These are phyloP conservation scores for Adiantum capillusveneris DNA, from an alignment of 75 land plant genomes.

Conservation along the genomic window DNA sequence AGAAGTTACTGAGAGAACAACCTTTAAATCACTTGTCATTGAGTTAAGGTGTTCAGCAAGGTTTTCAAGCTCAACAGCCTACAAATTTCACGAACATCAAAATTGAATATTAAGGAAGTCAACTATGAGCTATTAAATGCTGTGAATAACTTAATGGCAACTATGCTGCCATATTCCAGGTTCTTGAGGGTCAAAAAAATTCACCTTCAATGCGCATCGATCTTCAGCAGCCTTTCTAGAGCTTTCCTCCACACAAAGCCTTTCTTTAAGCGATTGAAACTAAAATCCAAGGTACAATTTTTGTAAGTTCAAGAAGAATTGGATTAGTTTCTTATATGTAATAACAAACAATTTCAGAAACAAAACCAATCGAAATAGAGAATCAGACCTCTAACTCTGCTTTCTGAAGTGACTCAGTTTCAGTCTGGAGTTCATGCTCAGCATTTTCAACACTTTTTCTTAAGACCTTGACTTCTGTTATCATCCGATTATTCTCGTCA, in stretches of 20 bases:
- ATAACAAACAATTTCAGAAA: no score
- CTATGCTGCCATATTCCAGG: no score
- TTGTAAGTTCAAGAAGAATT: no score
- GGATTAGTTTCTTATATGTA: no score
- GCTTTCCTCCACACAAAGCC: conserved; percentile 17
- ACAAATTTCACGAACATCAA: not conserved
- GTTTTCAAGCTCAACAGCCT: conserved; percentile 15
- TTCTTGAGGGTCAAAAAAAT: no score
- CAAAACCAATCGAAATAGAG: no score
- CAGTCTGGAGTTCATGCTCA: conserved; percentile 16
- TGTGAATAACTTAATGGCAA: no score
- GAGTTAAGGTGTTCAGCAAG: conserved; percentile 10
- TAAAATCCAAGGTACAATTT: no score
- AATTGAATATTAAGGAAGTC: no score
- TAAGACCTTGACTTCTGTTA: conserved; percentile 8
- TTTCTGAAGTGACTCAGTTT: conserved; percentile 14
- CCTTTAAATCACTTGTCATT: conserved; percentile 16
- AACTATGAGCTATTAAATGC: no score
- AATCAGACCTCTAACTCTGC: conserved; percentile 20
- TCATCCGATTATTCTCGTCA: conserved; percentile 23
- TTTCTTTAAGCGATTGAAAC: conserved; percentile 19
- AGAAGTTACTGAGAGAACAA: not conserved
- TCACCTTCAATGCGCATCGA: conserved; percentile 22
- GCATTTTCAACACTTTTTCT: conserved; percentile 15
- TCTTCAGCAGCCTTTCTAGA: conserved; percentile 15